Conservation (phyloP, 768 basidiomycete genomes). For the Serendipita indica region DNA sequence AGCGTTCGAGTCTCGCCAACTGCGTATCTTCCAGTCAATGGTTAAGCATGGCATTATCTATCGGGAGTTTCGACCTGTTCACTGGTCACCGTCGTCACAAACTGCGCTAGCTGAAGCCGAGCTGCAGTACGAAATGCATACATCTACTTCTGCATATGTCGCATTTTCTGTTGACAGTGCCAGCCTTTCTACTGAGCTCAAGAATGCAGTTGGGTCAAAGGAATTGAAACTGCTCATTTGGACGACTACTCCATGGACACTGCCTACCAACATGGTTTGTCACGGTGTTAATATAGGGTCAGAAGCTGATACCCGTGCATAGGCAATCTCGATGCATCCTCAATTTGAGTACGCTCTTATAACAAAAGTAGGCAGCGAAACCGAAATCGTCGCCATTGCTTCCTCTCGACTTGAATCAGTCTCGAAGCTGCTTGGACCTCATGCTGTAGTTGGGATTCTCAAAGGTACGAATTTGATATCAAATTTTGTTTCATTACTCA, state of each 20-base stretch:
- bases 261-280: conserved; percentile 85
- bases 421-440: neutral
- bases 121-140: conserved; percentile 77
- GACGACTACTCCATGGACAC: conserved; percentile 97
- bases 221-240: conserved; percentile 58
- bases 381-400: conserved; percentile 24
- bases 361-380: conserved; percentile 13
- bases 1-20: conserved; percentile 74
- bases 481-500: neutral
- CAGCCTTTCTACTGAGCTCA: conserved; percentile 24
- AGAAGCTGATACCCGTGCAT: conserved; percentile 9
- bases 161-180: conserved; percentile 42
- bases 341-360: conserved; percentile 54
- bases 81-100: conserved; percentile 88
- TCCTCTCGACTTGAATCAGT: conserved; percentile 21
- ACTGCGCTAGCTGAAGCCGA: conserved; percentile 95
- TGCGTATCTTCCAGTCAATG: conserved; percentile 75
- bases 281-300: neutral
- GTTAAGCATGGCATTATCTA: conserved; percentile 79
- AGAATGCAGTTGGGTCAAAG: conserved; percentile 14
- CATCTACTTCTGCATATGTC: conserved; percentile 79
- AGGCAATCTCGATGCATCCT: conserved; percentile 82
- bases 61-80: conserved; percentile 74
- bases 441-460: neutral
- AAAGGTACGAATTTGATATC: neutral